These are phyloP conservation scores for Colletotrichum camelliae DNA, from an alignment of 2,329 filamentous ascomycete genomes.

Conservation along the genomic window DNA sequence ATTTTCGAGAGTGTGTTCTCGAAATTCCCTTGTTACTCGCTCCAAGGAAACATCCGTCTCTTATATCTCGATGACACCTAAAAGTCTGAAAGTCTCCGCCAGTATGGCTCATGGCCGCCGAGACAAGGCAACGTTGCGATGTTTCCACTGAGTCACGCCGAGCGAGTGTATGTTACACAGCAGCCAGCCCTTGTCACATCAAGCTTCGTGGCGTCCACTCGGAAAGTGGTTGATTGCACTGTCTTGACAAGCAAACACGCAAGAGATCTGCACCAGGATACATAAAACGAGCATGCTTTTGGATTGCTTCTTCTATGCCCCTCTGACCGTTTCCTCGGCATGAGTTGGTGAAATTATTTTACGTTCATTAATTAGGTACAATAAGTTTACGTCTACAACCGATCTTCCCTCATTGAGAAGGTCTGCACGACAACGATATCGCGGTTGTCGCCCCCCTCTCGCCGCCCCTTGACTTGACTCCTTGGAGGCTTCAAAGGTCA, in stretches of 20 bases:
- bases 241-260: neutral
- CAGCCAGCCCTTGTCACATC: neutral
- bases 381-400: neutral
- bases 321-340: neutral
- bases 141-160: neutral
- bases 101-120: neutral
- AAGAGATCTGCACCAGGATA: neutral
- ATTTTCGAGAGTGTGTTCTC: neutral
- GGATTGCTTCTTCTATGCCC: neutral
- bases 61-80: neutral
- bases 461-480: neutral
- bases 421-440: conserved; percentile 14
- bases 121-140: neutral
- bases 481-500: conserved; percentile 17
- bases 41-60: neutral
- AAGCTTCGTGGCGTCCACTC: neutral
- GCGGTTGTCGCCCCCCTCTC: neutral
- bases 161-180: neutral
- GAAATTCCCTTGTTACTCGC: neutral
- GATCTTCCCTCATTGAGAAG: conserved; percentile 11
- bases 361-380: neutral
- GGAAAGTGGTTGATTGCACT: neutral
- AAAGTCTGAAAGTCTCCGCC: no score
- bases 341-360: neutral
- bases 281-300: neutral